phyloP scores from a whole-genome alignment of 805 yeast genomes.

The Sugiyamaella smithiae region DNA sequence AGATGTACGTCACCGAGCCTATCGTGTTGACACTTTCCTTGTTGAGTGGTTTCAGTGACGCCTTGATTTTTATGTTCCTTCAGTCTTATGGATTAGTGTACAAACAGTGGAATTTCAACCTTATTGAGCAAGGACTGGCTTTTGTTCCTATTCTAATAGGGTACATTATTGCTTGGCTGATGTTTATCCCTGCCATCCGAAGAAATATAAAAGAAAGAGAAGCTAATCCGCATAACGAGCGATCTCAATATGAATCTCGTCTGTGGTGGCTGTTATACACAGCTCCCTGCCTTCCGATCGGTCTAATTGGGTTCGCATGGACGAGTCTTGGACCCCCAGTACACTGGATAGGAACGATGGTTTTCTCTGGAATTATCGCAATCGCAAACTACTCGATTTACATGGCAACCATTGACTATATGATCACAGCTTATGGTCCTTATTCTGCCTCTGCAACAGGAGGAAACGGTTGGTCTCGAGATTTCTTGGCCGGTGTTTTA shows the following conservation, averaged over 20 bases:
- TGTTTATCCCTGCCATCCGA: slow-evolving; percentile 37
- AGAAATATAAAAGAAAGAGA: slow-evolving; percentile 34
- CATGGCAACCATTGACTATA: slow-evolving; percentile 45
- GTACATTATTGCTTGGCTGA: slow-evolving; percentile 37
- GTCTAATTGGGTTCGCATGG: slow-evolving; percentile 44
- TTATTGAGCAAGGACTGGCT: slow-evolving; percentile 34
- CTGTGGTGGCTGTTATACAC: slow-evolving; percentile 35
- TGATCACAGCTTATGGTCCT: slow-evolving; percentile 43
- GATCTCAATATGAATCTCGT: slow-evolving; percentile 24
- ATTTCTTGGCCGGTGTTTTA: slow-evolving; percentile 41
- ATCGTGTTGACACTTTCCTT: slow-evolving; percentile 40
- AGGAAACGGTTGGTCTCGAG: slow-evolving; percentile 44
- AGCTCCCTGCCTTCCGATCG: slow-evolving; percentile 41
- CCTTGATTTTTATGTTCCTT: slow-evolving; percentile 41
- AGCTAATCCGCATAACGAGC: slow-evolving; percentile 31
- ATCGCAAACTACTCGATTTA: slow-evolving; percentile 42
- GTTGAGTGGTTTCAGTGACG: slow-evolving; percentile 43
- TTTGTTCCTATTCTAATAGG: slow-evolving; percentile 39
- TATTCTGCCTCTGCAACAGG: slow-evolving; percentile 46
- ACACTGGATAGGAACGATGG: slow-evolving; percentile 42
- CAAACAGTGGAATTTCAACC: slow-evolving; percentile 38
- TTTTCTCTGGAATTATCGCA: slow-evolving; percentile 39
- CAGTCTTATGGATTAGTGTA: slow-evolving; percentile 38
- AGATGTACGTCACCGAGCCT: slow-evolving; percentile 40
- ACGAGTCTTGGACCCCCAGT: slow-evolving; percentile 42